Percentiles rank a stretch among this genome's conserved stretches.
These are phyloP conservation scores for Neofusicoccum sp. DNA, from an alignment of 2,329 filamentous ascomycete genomes.

Conservation along the genomic window DNA sequence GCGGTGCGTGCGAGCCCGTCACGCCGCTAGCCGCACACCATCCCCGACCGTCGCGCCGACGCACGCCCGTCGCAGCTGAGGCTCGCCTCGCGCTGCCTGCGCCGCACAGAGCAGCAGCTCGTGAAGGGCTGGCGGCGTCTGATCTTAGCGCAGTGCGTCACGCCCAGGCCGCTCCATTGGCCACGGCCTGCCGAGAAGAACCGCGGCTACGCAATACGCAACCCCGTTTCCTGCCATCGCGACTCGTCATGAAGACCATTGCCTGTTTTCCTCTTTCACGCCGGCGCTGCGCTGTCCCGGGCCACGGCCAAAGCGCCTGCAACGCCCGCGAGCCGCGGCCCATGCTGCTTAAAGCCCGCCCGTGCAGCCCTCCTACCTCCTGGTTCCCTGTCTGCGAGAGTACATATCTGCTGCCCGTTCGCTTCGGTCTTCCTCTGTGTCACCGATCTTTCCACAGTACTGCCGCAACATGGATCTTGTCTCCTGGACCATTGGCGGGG, in stretches of 20 bases:
- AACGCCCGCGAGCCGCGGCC: background rate
- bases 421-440: background rate
- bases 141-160: background rate
- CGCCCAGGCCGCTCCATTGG: background rate
- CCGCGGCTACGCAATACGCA: background rate
- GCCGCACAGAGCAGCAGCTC: background rate
- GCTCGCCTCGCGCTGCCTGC: background rate
- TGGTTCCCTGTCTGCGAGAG: too few species aligned
- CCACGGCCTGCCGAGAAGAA: background rate
- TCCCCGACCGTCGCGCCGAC: background rate
- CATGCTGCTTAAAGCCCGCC: constrained; percentile 1
- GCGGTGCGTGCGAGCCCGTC: background rate
- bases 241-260: background rate
- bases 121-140: background rate
- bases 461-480: constrained; percentile 37
- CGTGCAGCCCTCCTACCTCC: background rate
- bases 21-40: background rate
- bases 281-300: background rate
- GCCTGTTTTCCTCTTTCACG: background rate
- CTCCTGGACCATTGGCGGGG: constrained; percentile 44
- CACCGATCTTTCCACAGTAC: background rate
- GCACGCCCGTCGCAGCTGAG: background rate
- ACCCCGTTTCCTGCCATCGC: constrained; percentile 12
- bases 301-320: background rate
- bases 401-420: too few species aligned